Conservation (phyloP, 306 rosid genomes). For the Acacia crassicarpa region DNA sequence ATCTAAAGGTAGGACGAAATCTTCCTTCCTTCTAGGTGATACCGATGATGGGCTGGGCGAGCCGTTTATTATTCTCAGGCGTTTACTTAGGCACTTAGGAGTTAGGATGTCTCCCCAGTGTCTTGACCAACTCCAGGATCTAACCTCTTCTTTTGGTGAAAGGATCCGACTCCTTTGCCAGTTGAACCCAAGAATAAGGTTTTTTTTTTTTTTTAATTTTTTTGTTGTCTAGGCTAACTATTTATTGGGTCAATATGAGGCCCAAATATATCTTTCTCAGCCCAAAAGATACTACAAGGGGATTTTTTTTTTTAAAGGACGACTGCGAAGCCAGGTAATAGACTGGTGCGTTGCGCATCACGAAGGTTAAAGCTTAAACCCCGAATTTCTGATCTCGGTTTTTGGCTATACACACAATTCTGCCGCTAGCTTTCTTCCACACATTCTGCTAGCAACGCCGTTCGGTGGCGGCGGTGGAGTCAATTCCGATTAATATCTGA, state of each 20-base stretch:
- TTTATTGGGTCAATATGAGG: neutral
- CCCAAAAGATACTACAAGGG: neutral
- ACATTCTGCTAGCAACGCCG: constrained; percentile 30
- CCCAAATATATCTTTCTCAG: neutral
- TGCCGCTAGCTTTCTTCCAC: neutral
- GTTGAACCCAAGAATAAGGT: too few species aligned
- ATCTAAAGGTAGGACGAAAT: too few species aligned
- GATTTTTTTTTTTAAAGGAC: neutral
- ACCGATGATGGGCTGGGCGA: too few species aligned
- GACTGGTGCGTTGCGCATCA: neutral
- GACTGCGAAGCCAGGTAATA: neutral
- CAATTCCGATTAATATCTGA: constrained; percentile 4
- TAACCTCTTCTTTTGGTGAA: too few species aligned
- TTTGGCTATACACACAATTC: neutral
- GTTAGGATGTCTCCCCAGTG: too few species aligned
- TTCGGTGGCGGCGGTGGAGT: constrained; percentile 33
- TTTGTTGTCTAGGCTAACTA: neutral
- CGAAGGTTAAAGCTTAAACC: neutral
- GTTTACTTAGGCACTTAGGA: too few species aligned
- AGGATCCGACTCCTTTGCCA: too few species aligned
- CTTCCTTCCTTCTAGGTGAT: too few species aligned
- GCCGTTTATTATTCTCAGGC: too few species aligned
- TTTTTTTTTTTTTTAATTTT: neutral
- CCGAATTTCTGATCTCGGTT: constrained; percentile 4
- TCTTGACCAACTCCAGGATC: too few species aligned